Evolutionary conservation across 2,329 filamentous ascomycete genomes (phyloP), one percentile per base, ranked within the genome.

Genomic region (Beauveria brongniartii): DNA sequence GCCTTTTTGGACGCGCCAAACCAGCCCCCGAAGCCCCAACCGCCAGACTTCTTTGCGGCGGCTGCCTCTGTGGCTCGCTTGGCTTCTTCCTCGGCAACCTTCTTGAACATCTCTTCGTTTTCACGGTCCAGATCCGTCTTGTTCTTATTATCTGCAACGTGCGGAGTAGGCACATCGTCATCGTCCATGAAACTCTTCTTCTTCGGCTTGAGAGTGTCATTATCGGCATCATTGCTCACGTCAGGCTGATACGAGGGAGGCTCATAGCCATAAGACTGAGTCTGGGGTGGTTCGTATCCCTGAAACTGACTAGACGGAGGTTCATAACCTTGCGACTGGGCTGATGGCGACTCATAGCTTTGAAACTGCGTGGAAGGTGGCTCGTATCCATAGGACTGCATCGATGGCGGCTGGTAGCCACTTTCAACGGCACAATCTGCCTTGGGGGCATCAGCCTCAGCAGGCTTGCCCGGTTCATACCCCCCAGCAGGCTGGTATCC

Each of bases 121-220:
- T 91, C 89, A 26, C 84, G 82, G 68, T 95, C 90, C 68, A 85
- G 87, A 14, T 89, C 86, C 44, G 82, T 76, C 71, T 88, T 86
- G 2, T 75, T 81, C 71, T 89, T 88, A 30, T 85, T 63, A 16
- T 54, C 51, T 78, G 81, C 64, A 78, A 76, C 2, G 47, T 72
- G 77, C 48, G 76, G 64, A 7, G 77, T 76, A 37, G 84, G 77
- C 48, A 89, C 81, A 14, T 92, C 88, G 30, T 93, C 90, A 65
- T 93, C 88, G 68, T 93, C 88, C 82, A 94, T 90, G 67, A 91
- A 86, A 24, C 83, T 85, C 71, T 89, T 92, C 76, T 90, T 90
- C 74, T 90, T 90, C 0, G 82, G 78, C 66, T 83, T 87, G 7
- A 82, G 77, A 10, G 78, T 77, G 26, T 78, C 73, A 14, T 81